Conservation (phyloP, 2,329 filamentous ascomycete genomes). For the Ceratocystis eucalypticola region DNA sequence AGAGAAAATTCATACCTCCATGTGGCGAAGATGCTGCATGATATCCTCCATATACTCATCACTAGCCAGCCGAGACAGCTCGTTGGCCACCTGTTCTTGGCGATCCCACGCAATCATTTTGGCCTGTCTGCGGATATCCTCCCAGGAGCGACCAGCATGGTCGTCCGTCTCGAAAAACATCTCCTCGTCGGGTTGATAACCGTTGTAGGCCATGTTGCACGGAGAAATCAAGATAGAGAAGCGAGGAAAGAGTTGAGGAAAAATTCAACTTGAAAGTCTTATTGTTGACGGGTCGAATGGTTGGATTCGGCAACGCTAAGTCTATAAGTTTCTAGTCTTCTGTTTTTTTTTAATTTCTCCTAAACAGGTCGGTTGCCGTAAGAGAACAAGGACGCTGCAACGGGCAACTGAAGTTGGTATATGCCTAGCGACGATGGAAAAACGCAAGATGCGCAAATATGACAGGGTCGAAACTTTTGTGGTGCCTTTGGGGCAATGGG, state of each 20-base stretch:
- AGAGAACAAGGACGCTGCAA: conserved; percentile 3
- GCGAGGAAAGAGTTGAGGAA: conserved; percentile 24
- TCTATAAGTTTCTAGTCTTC: background rate
- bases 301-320: background rate
- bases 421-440: background rate
- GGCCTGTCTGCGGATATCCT: conserved; percentile 60
- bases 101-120: conserved; percentile 67
- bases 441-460: background rate
- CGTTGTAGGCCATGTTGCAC: conserved; percentile 35
- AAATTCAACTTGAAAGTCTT: conserved; percentile 16
- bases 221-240: conserved; percentile 14
- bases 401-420: background rate
- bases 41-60: conserved; percentile 93
- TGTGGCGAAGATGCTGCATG: conserved; percentile 82
- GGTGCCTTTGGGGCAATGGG: conserved; percentile 16
- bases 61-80: conserved; percentile 70
- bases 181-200: conserved; percentile 30
- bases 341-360: background rate
- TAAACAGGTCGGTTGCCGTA: conserved; percentile 4
- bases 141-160: conserved; percentile 38
- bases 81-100: conserved; percentile 77
- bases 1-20: conserved; percentile 55
- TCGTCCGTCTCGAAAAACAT: conserved; percentile 43
- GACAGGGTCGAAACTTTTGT: conserved; percentile 8
- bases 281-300: background rate